Base-by-base conservation (phyloP, 2,329 filamentous ascomycete genomes). In the Alternaria infectoria region DNA sequence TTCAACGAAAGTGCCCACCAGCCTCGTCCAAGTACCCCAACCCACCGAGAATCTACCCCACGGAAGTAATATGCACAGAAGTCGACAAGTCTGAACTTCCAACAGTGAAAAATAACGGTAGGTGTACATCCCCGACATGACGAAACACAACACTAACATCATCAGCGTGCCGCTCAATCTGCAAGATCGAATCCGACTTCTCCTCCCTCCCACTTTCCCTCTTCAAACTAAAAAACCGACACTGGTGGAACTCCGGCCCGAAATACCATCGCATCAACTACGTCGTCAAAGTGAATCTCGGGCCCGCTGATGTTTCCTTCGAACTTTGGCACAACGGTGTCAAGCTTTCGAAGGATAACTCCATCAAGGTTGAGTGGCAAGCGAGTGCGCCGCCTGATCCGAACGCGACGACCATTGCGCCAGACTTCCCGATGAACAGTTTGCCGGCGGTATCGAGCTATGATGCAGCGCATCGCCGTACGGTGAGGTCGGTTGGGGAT, bases 141-240 rank as follows among this genome's bases (percentile, higher is more conserved):
- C 7, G 30, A 47, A 15, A 19, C 13, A 25, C 3, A n/a, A 17
- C 23, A 28, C 45, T 32, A 10, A 61, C 9, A 12, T 2, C 9
- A 3, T 3, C 26, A 72, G 69, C 63, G 1, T 72, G 69, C 45
- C 65, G 61, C 23, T 61, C 54, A 6, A 58, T 72, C 45, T 72
- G 70, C 58, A 64, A 67, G 44, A 61, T 72, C 40, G 54, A 68
- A 28, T 72, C 70, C 15, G 67, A 72, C 57, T 69, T 72, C 54
- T 62, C 61, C 11, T 49, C 54, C 21, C 43, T 70, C 25, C 63
- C 65, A 0, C 62, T 69, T 3, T 26, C 43, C 15, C 60, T 52
- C 8, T 72, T 72, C 65, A 72, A 71, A 44, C 67, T 69, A 21
- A 71, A 71, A 23, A 72, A 72, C 19, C 59, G 69, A 5, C 70